phyloP scores from a whole-genome alignment of 1,284 basidiomycete species.

The Bondarzewia mesenterica region DNA sequence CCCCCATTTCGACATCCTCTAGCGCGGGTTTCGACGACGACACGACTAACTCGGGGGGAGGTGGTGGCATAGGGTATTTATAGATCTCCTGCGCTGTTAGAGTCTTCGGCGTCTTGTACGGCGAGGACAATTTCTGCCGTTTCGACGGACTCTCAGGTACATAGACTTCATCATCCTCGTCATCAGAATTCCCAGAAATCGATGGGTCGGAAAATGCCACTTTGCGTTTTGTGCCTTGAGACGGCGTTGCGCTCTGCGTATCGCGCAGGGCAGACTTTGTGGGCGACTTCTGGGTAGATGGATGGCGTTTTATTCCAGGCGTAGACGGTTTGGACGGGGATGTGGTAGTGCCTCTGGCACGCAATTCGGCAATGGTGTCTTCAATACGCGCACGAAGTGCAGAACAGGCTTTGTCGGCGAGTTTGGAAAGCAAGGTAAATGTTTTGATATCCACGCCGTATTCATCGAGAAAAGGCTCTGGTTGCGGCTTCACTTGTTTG shows the following conservation, averaged over 20 bases:
- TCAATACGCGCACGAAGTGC: slow-evolving; percentile 7
- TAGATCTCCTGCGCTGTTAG: slow-evolving; percentile 1
- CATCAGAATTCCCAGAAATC: not conserved
- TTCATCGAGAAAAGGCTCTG: slow-evolving; percentile 2
- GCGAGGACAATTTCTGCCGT: slow-evolving; percentile 4
- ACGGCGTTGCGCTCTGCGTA: slow-evolving; percentile 2
- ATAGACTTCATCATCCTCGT: slow-evolving; percentile 6
- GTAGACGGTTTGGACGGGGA: not conserved
- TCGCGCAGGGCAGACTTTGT: slow-evolving; percentile 12
- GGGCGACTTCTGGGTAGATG: slow-evolving; percentile 5
- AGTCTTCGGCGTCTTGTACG: slow-evolving; percentile 2
- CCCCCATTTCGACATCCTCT: not conserved
- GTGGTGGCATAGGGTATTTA: slow-evolving; percentile 6
- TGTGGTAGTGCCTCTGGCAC: not conserved
- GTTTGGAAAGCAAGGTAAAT: slow-evolving; percentile 1
- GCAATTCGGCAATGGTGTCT: slow-evolving; percentile 5
- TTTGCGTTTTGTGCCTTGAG: slow-evolving; percentile 9
- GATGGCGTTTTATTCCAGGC: not conserved
- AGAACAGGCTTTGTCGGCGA: slow-evolving; percentile 6
- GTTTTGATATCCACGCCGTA: slow-evolving; percentile 1
- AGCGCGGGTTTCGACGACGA: slow-evolving; percentile 3
- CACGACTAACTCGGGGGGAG: slow-evolving; percentile 1
- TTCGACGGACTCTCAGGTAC: slow-evolving; percentile 12
- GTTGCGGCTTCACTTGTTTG: not conserved
- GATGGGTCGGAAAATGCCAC: slow-evolving; percentile 7